These are phyloP conservation scores for Tulasnella sp. DNA, from an alignment of 768 basidiomycete species.

Conservation along the genomic window DNA sequence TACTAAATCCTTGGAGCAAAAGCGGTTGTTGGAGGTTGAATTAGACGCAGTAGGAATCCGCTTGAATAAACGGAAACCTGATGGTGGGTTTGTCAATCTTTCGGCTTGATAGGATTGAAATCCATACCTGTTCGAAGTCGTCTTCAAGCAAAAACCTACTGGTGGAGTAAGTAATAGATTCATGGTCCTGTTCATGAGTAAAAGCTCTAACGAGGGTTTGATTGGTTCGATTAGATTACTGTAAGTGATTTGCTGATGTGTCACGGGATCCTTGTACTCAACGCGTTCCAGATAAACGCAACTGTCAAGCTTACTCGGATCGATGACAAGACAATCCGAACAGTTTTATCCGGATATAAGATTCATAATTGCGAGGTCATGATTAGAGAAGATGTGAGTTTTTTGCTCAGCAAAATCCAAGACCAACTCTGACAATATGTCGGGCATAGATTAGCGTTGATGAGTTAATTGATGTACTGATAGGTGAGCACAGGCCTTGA, in stretches of 20 bases:
- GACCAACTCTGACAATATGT: slow-evolving; percentile 13
- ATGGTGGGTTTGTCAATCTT: slow-evolving; percentile 27
- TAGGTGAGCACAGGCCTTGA: slow-evolving; percentile 38
- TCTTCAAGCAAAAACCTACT: slow-evolving; percentile 86
- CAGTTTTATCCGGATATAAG: slow-evolving; percentile 86
- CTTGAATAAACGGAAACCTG: slow-evolving; percentile 78
- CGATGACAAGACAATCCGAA: slow-evolving; percentile 87
- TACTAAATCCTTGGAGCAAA: slow-evolving; percentile 87
- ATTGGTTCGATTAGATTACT: too few species aligned
- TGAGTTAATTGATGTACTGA: slow-evolving; percentile 96
- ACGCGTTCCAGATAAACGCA: slow-evolving; percentile 55
- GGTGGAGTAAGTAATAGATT: slow-evolving; percentile 66
- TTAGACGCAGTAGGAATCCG: slow-evolving; percentile 95
- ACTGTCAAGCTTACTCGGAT: slow-evolving; percentile 92
- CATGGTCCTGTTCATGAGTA: slow-evolving; percentile 11
- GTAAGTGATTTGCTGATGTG: slow-evolving; percentile 27
- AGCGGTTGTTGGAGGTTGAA: slow-evolving; percentile 75
- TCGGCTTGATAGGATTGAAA: background rate
- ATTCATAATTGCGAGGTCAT: slow-evolving; percentile 93
- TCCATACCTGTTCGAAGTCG: slow-evolving; percentile 32
- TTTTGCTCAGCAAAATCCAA: background rate
- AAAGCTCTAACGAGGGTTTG: background rate
- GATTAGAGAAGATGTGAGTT: slow-evolving; percentile 88
- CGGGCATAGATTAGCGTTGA: slow-evolving; percentile 73
- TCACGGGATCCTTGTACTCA: slow-evolving; percentile 6